These are phyloP conservation scores for Colletotrichum tropicicola DNA, from an alignment of 2,329 filamentous ascomycete genomes.

Conservation along the genomic window DNA sequence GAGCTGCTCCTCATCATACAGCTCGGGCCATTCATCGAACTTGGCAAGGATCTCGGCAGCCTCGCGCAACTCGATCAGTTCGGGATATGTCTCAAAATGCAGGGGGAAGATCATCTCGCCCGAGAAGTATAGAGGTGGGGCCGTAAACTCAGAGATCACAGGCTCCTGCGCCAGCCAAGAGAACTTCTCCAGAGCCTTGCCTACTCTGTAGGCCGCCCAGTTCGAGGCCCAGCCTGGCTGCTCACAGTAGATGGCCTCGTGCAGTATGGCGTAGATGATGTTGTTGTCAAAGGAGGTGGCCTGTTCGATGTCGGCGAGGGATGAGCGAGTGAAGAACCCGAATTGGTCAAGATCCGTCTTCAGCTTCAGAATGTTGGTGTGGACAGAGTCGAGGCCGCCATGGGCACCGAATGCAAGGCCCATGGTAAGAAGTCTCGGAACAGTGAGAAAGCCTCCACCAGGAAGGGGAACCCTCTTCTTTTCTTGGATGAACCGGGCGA, in stretches of 20 bases:
- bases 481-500: constrained; percentile 72
- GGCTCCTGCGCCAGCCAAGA: constrained; percentile 57
- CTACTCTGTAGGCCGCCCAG: constrained; percentile 79
- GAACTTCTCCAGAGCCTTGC: constrained; percentile 57
- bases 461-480: constrained; percentile 67
- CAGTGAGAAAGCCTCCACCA: constrained; percentile 76
- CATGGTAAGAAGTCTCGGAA: constrained; percentile 78
- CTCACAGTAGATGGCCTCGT: constrained; percentile 89
- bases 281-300: constrained; percentile 76
- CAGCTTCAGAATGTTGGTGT: constrained; percentile 76
- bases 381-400: constrained; percentile 79
- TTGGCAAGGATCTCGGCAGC: constrained; percentile 77
- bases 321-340: constrained; percentile 77
- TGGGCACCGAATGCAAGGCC: constrained; percentile 83
- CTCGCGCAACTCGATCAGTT: constrained; percentile 74
- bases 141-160: constrained; percentile 36
- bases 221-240: constrained; percentile 68
- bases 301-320: constrained; percentile 74
- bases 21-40: constrained; percentile 73
- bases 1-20: constrained; percentile 81
- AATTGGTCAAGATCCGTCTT: constrained; percentile 79
- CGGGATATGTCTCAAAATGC: constrained; percentile 83
- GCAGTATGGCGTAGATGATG: constrained; percentile 85
- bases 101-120: constrained; percentile 93
- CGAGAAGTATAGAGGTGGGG: constrained; percentile 77